Percentiles rank a stretch among this genome's conserved stretches.
phyloP scores from a whole-genome alignment of 371 early-diverging fungal genomes.

The Globomyces sp. region DNA sequence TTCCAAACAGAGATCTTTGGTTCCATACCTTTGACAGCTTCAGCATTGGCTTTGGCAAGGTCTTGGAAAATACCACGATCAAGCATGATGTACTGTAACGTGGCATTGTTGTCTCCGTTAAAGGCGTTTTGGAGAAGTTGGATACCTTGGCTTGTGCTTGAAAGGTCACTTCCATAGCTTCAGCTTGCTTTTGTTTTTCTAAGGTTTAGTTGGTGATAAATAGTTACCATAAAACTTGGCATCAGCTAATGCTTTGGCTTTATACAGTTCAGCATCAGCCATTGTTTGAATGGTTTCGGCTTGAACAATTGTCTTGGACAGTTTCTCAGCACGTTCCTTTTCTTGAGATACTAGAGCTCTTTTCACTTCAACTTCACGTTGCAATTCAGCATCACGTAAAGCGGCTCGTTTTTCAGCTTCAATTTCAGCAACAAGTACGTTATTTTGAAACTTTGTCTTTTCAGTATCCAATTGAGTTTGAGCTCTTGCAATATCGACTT shows the following conservation, averaged over 20 bases:
- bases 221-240: slow-evolving; percentile 30
- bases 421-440: slow-evolving; percentile 45
- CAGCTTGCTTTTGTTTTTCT: slow-evolving; percentile 31
- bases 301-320: slow-evolving; percentile 47
- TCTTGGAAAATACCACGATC: slow-evolving; percentile 48
- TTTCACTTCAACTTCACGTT: slow-evolving; percentile 43
- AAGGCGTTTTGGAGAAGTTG: slow-evolving; percentile 36
- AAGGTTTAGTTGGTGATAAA: too few species aligned
- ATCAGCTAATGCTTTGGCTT: slow-evolving; percentile 28
- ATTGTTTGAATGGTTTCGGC: slow-evolving; percentile 43
- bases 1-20: slow-evolving; percentile 60
- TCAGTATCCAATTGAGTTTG: slow-evolving; percentile 35
- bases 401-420: slow-evolving; percentile 45
- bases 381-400: slow-evolving; percentile 45
- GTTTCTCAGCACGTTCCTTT: slow-evolving; percentile 38
- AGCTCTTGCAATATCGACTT: slow-evolving; percentile 39
- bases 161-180: slow-evolving; percentile 29
- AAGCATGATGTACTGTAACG: slow-evolving; percentile 54
- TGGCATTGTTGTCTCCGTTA: slow-evolving; percentile 31
- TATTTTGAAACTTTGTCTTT: slow-evolving; percentile 35
- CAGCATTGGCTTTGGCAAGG: slow-evolving; percentile 51
- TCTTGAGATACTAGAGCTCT: slow-evolving; percentile 43
- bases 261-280: slow-evolving; percentile 45
- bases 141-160: slow-evolving; percentile 47
- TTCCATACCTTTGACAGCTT: slow-evolving; percentile 50